These are phyloP conservation scores for Umbelopsis sp. DNA, from an alignment of 192 early-diverging fungal genomes.

Conservation along the genomic window DNA sequence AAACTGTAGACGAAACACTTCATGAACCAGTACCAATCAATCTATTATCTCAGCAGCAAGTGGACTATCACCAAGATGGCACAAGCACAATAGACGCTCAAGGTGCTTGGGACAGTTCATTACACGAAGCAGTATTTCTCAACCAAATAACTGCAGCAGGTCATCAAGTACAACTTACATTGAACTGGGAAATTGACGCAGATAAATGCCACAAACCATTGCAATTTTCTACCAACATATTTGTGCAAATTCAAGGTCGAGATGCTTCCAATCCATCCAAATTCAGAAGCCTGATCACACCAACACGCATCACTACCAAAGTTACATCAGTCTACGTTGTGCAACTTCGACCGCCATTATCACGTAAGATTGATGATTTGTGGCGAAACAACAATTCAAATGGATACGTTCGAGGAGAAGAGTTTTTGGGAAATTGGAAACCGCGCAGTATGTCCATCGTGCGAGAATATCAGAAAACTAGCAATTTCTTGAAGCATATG, in stretches of 20 bases:
- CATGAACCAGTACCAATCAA: constrained; percentile 54
- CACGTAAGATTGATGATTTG: constrained; percentile 54
- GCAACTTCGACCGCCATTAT: constrained; percentile 57
- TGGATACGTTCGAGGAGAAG: constrained; percentile 74
- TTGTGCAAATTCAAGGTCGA: constrained; percentile 60
- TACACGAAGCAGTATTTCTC: constrained; percentile 66
- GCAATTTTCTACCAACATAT: constrained; percentile 58
- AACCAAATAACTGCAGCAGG: constrained; percentile 61
- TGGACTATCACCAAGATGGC: constrained; percentile 58
- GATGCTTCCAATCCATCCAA: constrained; percentile 47
- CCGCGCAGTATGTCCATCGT: constrained; percentile 70
- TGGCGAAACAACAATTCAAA: constrained; percentile 70
- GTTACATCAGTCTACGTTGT: constrained; percentile 62
- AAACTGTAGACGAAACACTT: constrained; percentile 46
- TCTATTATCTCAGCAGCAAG: constrained; percentile 48
- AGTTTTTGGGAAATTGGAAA: constrained; percentile 65
- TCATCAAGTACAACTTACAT: constrained; percentile 59
- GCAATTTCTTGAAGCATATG: constrained; percentile 21
- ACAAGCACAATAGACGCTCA: constrained; percentile 58
- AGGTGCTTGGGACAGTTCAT: constrained; percentile 77
- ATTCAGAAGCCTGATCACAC: constrained; percentile 41
- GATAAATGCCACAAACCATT: constrained; percentile 61
- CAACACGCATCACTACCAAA: constrained; percentile 43
- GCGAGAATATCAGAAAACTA: constrained; percentile 41
- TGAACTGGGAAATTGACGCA: constrained; percentile 57